These are phyloP conservation scores for Rhodotorula diobovata DNA, from an alignment of 768 basidiomycete species.

Conservation along the genomic window DNA sequence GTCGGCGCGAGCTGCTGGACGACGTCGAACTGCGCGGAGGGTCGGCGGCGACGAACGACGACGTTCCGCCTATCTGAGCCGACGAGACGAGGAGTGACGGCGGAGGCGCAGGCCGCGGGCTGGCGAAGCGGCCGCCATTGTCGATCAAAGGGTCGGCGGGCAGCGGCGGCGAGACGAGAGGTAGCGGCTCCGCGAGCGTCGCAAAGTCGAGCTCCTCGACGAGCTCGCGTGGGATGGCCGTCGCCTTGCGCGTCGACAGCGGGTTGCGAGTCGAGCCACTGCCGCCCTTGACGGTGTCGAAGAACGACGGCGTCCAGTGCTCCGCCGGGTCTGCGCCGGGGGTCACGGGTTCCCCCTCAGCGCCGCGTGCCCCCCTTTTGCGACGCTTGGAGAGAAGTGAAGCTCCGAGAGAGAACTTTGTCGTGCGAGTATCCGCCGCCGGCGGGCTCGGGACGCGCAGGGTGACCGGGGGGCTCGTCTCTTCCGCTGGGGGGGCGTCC, in stretches of 20 bases:
- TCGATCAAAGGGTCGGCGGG: not conserved
- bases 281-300: constrained; percentile 10
- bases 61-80: too few species aligned
- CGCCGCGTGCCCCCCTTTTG: not conserved
- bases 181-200: not conserved
- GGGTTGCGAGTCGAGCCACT: not conserved
- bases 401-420: not conserved
- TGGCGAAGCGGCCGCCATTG: not conserved
- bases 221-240: not conserved
- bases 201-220: not conserved
- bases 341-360: not conserved
- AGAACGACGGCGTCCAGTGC: constrained; percentile 8
- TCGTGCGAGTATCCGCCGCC: too few species aligned
- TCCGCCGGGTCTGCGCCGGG: not conserved
- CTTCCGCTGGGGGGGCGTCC: too few species aligned
- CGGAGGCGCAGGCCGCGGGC: not conserved
- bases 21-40: not conserved
- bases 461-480: too few species aligned
- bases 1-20: not conserved
- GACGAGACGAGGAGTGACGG: not conserved
- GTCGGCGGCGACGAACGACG: not conserved
- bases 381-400: not conserved
- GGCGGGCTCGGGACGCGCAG: too few species aligned
- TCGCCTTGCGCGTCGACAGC: constrained; percentile 14
- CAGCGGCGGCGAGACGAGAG: not conserved